These are phyloP conservation scores for Actinomucor elegans DNA, from an alignment of 371 early-diverging fungal genomes.

Conservation along the genomic window DNA sequence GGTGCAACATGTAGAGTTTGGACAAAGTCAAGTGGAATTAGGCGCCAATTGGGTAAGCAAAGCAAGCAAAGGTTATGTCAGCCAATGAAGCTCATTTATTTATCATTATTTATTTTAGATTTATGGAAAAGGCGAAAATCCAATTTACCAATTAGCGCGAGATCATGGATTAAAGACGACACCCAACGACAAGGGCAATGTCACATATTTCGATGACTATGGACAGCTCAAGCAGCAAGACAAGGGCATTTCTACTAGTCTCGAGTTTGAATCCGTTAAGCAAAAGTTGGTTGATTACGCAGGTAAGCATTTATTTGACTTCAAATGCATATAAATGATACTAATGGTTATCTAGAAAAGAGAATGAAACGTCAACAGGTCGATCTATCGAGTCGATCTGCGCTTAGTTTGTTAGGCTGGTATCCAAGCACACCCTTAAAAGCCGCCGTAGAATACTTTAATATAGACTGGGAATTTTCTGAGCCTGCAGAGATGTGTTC, in stretches of 20 bases:
- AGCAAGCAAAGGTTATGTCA: background rate
- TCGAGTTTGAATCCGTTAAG: constrained; percentile 25
- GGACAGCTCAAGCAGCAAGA: constrained; percentile 16
- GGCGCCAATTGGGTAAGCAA: constrained; percentile 52
- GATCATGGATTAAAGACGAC: constrained; percentile 33
- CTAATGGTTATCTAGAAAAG: constrained; percentile 7
- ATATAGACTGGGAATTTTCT: constrained; percentile 48
- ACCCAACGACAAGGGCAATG: constrained; percentile 40
- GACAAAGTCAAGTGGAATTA: constrained; percentile 32
- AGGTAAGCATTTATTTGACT: constrained; percentile 14
- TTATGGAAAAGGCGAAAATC: constrained; percentile 48
- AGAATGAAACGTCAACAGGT: constrained; percentile 32
- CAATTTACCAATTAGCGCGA: constrained; percentile 35
- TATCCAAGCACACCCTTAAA: constrained; percentile 36
- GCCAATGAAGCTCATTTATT: background rate
- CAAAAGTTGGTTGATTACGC: constrained; percentile 32
- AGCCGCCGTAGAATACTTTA: constrained; percentile 47
- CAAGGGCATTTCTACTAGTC: constrained; percentile 10
- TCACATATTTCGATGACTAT: constrained; percentile 34
- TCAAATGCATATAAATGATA: background rate
- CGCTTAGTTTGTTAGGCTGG: constrained; percentile 38
- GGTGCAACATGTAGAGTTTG: constrained; percentile 38
- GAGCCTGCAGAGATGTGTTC: constrained; percentile 48
- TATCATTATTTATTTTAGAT: constrained; percentile 19
- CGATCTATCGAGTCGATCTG: constrained; percentile 42